Conservation (phyloP, 1,139 yeast species). For the Debaryomyces fabryi region DNA sequence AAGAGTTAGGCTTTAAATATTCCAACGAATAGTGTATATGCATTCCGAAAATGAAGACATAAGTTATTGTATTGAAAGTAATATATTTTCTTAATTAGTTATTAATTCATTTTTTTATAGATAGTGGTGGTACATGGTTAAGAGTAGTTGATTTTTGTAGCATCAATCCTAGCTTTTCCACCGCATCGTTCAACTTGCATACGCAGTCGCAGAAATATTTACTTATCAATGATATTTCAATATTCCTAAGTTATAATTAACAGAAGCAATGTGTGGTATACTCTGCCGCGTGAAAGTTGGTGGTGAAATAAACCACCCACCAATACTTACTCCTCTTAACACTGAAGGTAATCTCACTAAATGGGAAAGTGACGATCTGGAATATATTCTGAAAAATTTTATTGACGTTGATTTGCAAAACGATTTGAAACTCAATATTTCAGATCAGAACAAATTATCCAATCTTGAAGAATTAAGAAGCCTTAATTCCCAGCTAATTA, state of each 20-base stretch:
- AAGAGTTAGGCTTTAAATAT: too few species aligned
- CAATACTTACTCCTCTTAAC: background rate
- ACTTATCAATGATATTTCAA: background rate
- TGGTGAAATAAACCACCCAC: background rate
- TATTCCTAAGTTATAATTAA: background rate
- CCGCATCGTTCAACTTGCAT: background rate
- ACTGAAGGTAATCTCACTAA: conserved; percentile 1
- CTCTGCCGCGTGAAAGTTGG: conserved; percentile 16
- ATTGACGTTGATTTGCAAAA: conserved; percentile 19
- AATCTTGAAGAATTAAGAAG: conserved; percentile 27
- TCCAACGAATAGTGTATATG: background rate
- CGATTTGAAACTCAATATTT: conserved; percentile 19
- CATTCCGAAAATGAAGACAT: too few species aligned
- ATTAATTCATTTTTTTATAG: too few species aligned
- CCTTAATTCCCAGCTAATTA: conserved; percentile 25
- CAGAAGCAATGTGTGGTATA: conserved; percentile 25
- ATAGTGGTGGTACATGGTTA: too few species aligned
- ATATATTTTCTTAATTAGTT: background rate
- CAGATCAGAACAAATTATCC: conserved; percentile 30
- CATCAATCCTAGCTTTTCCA: background rate
- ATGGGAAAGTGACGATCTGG: conserved; percentile 28
- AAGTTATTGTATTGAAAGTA: too few species aligned
- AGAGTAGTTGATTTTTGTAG: background rate
- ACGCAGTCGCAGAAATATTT: background rate
- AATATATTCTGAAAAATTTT: conserved; percentile 16